Evolutionary conservation across 192 early-diverging fungal genomes (phyloP).

Genomic region (Umbelopsis sp.): DNA sequence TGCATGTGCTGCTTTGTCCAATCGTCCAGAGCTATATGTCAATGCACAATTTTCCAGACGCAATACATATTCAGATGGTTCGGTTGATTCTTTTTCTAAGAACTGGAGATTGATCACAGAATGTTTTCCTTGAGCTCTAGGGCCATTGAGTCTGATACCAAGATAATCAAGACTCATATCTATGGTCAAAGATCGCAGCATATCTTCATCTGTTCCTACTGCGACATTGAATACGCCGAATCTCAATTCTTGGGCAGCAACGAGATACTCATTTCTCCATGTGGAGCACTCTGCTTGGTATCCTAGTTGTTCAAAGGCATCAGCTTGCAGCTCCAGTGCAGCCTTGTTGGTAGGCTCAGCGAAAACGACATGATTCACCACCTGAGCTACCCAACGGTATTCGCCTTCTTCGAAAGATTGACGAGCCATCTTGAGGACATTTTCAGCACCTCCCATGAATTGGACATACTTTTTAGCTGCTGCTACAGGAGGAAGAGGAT

Average conservation of each 20-base stretch:
- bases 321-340: not conserved
- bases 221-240: not conserved
- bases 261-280: not conserved
- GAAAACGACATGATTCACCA: slow-evolving; percentile 9
- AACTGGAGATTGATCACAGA: not conserved
- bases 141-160: not conserved
- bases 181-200: slow-evolving; percentile 1
- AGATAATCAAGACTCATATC: slow-evolving; percentile 11
- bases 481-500: slow-evolving; percentile 5
- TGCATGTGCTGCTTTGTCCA: not conserved
- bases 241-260: not conserved
- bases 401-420: slow-evolving; percentile 4
- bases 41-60: slow-evolving; percentile 3
- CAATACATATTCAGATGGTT: not conserved
- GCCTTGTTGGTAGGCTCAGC: not conserved
- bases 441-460: slow-evolving; percentile 8
- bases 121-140: not conserved
- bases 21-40: not conserved
- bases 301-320: not conserved
- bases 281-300: not conserved
- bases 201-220: not conserved
- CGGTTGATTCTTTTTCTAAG: not conserved
- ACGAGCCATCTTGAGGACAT: slow-evolving; percentile 5
- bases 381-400: slow-evolving; percentile 12
- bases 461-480: slow-evolving; percentile 4